These are phyloP conservation scores for Aspergillus transmontanensis DNA, from an alignment of 2,329 filamentous ascomycete genomes.

Conservation along the genomic window DNA sequence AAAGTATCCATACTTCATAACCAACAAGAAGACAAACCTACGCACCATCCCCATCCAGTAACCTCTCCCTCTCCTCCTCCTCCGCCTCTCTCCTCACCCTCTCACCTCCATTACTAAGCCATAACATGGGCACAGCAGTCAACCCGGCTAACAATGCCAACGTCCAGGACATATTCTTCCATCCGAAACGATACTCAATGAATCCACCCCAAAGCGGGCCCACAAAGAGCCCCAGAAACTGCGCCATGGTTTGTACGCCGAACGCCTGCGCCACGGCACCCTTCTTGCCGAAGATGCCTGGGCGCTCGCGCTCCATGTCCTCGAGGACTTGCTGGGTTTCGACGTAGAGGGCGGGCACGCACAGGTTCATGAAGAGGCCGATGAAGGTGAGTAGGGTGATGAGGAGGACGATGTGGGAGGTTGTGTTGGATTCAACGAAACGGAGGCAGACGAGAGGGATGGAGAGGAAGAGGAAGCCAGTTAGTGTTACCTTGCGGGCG, in stretches of 20 bases:
- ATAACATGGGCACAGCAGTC: constrained; percentile 31
- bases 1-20: background rate
- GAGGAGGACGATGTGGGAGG: constrained; percentile 66
- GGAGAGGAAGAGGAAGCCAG: constrained; percentile 56
- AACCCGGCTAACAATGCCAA: constrained; percentile 31
- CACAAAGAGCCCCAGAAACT: constrained; percentile 60
- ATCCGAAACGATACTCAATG: constrained; percentile 35
- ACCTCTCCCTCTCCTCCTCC: constrained; percentile 4
- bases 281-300: constrained; percentile 63
- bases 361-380: constrained; percentile 61
- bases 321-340: constrained; percentile 62
- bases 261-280: constrained; percentile 67
- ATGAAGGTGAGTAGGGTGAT: constrained; percentile 63
- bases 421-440: constrained; percentile 60
- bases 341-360: constrained; percentile 69
- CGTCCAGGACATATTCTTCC: constrained; percentile 32
- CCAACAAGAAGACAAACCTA: background rate
- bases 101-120: constrained; percentile 12
- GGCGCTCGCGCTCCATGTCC: constrained; percentile 62
- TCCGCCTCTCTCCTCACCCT: constrained; percentile 4
- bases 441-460: constrained; percentile 68
- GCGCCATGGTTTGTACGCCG: constrained; percentile 65
- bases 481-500: constrained; percentile 61
- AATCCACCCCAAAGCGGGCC: constrained; percentile 61
- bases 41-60: background rate